Evolutionary conservation across 768 basidiomycete genomes (phyloP), one percentile per base, ranked within the genome.

Genomic region (Sporobolomyces roseus): DNA sequence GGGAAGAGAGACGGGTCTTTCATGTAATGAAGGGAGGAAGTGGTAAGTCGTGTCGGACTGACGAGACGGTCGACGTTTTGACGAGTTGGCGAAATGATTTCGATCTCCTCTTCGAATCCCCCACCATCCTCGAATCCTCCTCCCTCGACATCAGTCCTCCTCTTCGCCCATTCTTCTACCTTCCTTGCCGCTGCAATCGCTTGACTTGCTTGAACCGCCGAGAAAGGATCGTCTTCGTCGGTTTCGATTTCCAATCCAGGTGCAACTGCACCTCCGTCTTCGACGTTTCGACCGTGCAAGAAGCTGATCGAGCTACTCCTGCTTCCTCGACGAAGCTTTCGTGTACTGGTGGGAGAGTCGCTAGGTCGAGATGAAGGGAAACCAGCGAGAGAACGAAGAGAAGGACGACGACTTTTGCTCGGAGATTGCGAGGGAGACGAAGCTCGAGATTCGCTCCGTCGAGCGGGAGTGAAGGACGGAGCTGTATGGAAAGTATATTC

Each of bases 201-300:
- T n/a, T 58, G 35, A 19, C n/a, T 49, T 21, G 46, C 46, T 33
- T 43, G 45, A 9, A 35, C 52, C 3, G 55, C 43, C 6, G 59
- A 62, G 48, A 69, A 69, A 16, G 68, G 68, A 25, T 69, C 63
- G 38, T 64, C 62, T 35, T 55, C 68, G 46, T 69, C 63, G 41
- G 68, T 63, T 51, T 69, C 68, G 58, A 69, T 49, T 46, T 58
- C 64, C 48, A 50, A 48, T 16, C 23, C 33, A 23, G 45, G 43
- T n/a, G 45, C 49, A 9, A 29, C 27, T 17, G 43, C 21, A 10
- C 6, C 10, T 23, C 17, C 58, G 19, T 60, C 30, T 32, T 49
- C 29, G 38, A 43, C 27, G 23, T 12, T 21, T 30, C 29, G 27
- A 27, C 58, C 58, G 17, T 45, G 29, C 30, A 48, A 38, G 58